Evolutionary conservation across 1,139 yeast genomes (phyloP).

Genomic region (Pichia sp.): DNA sequence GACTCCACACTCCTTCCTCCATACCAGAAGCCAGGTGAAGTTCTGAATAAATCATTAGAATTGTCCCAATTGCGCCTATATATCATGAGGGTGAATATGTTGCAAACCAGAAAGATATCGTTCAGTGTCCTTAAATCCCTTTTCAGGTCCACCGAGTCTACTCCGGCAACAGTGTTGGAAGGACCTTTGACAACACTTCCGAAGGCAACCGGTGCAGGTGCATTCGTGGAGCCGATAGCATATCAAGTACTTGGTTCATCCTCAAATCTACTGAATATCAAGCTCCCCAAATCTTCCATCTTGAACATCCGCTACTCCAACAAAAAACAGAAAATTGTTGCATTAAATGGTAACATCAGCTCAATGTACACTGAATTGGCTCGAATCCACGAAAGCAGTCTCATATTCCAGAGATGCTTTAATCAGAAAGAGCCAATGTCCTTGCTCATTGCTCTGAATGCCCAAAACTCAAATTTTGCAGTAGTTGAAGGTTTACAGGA

Average conservation of each 20-base stretch:
- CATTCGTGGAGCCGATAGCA: conserved; percentile 32
- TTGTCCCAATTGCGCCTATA: too few species aligned
- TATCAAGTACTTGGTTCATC: conserved; percentile 40
- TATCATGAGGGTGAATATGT: neutral
- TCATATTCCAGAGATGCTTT: conserved; percentile 27
- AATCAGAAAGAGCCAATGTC: conserved; percentile 25
- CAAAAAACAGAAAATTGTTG: conserved; percentile 38
- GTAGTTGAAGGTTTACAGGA: conserved; percentile 15
- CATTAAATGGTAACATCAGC: conserved; percentile 36
- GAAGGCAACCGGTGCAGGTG: conserved; percentile 32
- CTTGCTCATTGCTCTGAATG: conserved; percentile 22
- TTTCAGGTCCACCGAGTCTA: conserved; percentile 9
- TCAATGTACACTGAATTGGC: conserved; percentile 23
- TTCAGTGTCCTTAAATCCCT: conserved; percentile 8
- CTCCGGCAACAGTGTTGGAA: conserved; percentile 12
- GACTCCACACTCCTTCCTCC: too few species aligned
- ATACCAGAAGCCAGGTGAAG: too few species aligned
- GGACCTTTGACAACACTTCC: conserved; percentile 22
- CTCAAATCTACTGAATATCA: conserved; percentile 36
- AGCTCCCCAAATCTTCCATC: conserved; percentile 42
- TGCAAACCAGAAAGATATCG: conserved; percentile 7
- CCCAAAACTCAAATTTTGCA: conserved; percentile 22
- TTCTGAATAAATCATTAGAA: too few species aligned
- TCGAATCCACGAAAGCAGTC: conserved; percentile 6
- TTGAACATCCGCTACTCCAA: conserved; percentile 32